Evolutionary conservation across 768 basidiomycete species (phyloP).

Genomic region (Dictyophora rubrovolvata): DNA sequence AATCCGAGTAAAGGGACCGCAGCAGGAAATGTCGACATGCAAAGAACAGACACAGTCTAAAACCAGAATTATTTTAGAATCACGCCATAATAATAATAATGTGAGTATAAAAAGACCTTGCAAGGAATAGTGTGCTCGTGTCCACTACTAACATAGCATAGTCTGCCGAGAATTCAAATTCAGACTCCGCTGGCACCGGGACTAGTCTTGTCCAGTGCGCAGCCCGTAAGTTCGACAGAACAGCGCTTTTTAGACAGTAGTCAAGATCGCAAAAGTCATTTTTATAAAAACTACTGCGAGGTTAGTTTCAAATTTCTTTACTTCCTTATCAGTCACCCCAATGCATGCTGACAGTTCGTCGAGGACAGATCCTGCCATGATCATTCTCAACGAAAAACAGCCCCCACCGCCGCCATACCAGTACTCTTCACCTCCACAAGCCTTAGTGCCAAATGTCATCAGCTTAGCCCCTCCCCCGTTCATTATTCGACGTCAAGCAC

Average conservation of each 20-base stretch:
- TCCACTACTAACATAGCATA: background rate
- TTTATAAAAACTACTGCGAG: background rate
- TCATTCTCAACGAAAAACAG: constrained; percentile 9
- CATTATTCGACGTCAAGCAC: background rate
- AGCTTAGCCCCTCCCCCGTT: background rate
- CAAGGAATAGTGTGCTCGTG: background rate
- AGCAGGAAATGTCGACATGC: constrained; percentile 52
- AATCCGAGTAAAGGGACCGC: constrained; percentile 47
- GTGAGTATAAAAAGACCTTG: background rate
- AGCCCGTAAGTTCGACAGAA: background rate
- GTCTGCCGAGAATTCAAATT: background rate
- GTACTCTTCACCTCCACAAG: background rate
- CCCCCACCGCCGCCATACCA: constrained; percentile 3
- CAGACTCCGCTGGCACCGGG: background rate
- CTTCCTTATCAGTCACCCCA: background rate
- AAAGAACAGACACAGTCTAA: constrained; percentile 42
- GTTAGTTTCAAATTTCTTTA: background rate
- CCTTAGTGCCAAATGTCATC: background rate
- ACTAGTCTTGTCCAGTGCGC: constrained; percentile 1
- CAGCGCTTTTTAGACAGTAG: constrained; percentile 3
- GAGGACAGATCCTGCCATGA: constrained; percentile 5
- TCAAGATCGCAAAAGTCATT: background rate
- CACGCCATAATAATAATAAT: background rate
- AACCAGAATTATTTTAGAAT: background rate
- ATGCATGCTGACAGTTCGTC: background rate